Base-by-base conservation (phyloP, 495 filamentous ascomycete genomes). In the Neurospora terricola region DNA sequence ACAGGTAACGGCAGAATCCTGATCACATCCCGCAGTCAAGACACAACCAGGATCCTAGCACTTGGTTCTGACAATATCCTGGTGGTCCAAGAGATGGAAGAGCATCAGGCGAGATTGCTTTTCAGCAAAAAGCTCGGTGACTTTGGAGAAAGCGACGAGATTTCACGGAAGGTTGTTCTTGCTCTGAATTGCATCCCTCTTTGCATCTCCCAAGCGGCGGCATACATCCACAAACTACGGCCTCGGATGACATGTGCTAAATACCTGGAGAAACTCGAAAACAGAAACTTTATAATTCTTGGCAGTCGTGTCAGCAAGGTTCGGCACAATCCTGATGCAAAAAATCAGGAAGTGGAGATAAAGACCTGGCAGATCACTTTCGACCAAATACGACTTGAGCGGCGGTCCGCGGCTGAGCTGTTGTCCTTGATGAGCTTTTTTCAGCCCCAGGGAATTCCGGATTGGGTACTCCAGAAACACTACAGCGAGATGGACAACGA, bases 151-250 rank as follows among this genome's bases (percentile, higher is more conserved):
- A 69, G 27, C 8, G 38, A 70, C 3, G 66, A 74, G 2, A 70
- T 74, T 39, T 48, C 38, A 11, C 38, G 38, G 30, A 70, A 78
- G 38, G 75, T 86, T 1, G 73, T 77, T 18, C 62, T 43, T 18
- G 75, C 74, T 16, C 77, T 87, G 10, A 83, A 84, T 4, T 81
- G 69, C 68, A 79, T 87, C 73, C 83, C 85, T 10, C 83, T 87
- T n/a, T 83, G 83, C 1, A 83, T 87, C 42, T 75, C 78, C 0
- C 84, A 87, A 69, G 83, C 84, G 3, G 83, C 83, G 6, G 78
- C 77, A 9, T 87, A 82, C 70, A 85, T 87, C 72, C 69, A 71
- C 54, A 36, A 34, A 0, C 70, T 73, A 40, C 27, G 34, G 38
- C 72, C 75, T 59, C 72, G 38, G 54, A 76, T 27, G 23, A 54